Evolutionary conservation across 768 basidiomycete species (phyloP).

Genomic region (Royoungia palumana): DNA sequence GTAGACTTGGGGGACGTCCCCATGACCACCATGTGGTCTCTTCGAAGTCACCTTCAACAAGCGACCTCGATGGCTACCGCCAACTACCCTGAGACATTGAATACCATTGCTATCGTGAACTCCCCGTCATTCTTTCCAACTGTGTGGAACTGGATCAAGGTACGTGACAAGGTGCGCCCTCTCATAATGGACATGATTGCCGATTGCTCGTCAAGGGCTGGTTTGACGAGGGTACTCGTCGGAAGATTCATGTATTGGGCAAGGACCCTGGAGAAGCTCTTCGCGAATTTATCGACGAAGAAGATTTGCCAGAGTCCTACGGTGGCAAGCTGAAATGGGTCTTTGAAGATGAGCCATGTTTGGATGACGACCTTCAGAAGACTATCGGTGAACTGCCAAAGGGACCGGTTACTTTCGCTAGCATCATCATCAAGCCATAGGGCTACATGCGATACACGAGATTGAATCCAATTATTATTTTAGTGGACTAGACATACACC

Average conservation of each 20-base stretch:
- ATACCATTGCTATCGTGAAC: conserved; percentile 67
- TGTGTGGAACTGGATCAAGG: conserved; percentile 84
- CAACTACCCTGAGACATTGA: conserved; percentile 78
- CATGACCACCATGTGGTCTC: conserved; percentile 62
- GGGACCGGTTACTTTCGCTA: conserved; percentile 50
- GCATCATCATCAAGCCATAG: conserved; percentile 33
- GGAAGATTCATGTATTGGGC: conserved; percentile 74
- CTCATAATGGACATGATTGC: not conserved
- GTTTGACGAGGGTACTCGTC: conserved; percentile 77
- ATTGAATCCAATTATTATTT: too few relatives aligned
- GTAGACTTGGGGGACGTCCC: conserved; percentile 69
- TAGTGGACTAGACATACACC: too few relatives aligned
- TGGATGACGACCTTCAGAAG: conserved; percentile 53
- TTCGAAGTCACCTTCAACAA: conserved; percentile 71
- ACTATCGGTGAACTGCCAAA: conserved; percentile 50
- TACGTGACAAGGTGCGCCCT: conserved; percentile 18
- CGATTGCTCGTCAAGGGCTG: conserved; percentile 44
- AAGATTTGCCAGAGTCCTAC: conserved; percentile 62
- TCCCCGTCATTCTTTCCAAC: conserved; percentile 81
- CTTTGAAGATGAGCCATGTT: conserved; percentile 61
- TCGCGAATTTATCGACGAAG: conserved; percentile 43
- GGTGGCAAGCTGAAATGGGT: conserved; percentile 74
- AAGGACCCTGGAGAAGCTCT: conserved; percentile 54
- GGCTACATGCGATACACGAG: not conserved
- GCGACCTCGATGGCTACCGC: conserved; percentile 72